Base-by-base conservation (phyloP, 2,329 filamentous ascomycete species). In the Sarocladiaceae sp. region DNA sequence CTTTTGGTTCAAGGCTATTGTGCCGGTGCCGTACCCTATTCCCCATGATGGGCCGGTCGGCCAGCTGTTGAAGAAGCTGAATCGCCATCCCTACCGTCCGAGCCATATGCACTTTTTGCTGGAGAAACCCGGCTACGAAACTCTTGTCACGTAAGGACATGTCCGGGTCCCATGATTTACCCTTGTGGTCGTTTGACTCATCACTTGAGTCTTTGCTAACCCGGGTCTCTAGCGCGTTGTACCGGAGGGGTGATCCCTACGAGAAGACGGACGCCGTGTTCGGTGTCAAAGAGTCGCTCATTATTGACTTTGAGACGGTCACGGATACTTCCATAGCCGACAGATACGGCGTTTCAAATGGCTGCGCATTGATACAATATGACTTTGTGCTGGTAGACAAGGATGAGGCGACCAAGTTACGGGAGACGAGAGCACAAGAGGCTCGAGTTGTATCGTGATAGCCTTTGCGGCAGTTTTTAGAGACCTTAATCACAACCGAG, bases 1-100 rank as follows among this genome's bases (percentile, higher is more conserved):
- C 28, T 94, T 95, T 67, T 93, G 87, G 84, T 95, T 94, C 72
- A 84, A 83, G 62, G 88, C 85, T 0, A 88, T 95, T 64, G 85
- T 86, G 56, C 90, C 90, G 0, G 89, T 95, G 54, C 84, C 86
- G 53, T 96, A 95, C 69, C 86, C 88, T 0, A 92, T 94, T 62
- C 88, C 89, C 3, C 78, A 88, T 62, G 89, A 95, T 68, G 88
- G 87, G 12, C 90, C 90, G 0, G 89, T 94, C 2, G 90, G 88
- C 1, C 81, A 82, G 68, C 65, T 92, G 60, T 69, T 92, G 61
- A 72, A 73, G 64, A 66, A 71, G 64, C 65, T 92, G 60, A 76
- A 78, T 35, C 73, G 88, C 26, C 88, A 92, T 71, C 83, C 83
- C 55, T 91, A 83, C 72, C 72, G 88, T 51, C 88, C 88, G 2